Base-by-base conservation (phyloP, 2,329 filamentous ascomycete genomes). In the Cyclaneusma minus region DNA sequence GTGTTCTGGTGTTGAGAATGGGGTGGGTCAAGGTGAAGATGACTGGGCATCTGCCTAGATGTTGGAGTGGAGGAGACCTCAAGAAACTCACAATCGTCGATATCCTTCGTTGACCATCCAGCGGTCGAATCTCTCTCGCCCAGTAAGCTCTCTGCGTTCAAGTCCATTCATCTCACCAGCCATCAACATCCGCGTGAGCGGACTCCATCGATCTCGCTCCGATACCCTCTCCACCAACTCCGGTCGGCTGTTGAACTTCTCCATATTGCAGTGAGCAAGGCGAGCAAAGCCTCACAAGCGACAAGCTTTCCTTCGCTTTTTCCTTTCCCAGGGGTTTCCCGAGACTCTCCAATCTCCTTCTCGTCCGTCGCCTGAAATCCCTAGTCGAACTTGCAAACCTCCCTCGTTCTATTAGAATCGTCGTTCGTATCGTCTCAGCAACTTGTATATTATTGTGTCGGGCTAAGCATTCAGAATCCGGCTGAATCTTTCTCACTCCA, bases 71-170 rank as follows among this genome's bases (percentile, higher is more conserved):
- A 12, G 12, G 12, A 9, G 12, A 8, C 15, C 7, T 16, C 8
- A 22, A 16, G 14, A 11, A 29, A 65, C 75, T 30, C 61, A 83
- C 70, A 87, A 63, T 68, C 78, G 63, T 47, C 78, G 65, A 49
- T 83, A 84, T 33, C 81, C 81, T 48, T 87, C 81, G 48, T 87
- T 87, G 34, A 87, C 76, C 80, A 89, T 85, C 81, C 81, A 89
- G 38, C 73, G 62, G 50, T 85, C 76, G 45, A 87, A 77, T 47
- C 68, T 77, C 49, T 87, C 77, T 44, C 68, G 65, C 35, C 67
- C 51, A 13, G 68, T 70, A 40, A 87, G 56, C 30, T 73, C 64
- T 46, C 71, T 72, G 38, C 77, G 72, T 43, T 60, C 66, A 47
- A 83, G 75, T 42, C 73, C 72, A 29, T 72, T 81, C 68, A 85